A percentile compares a stretch with the other conserved stretches of the same genome.
These are phyloP conservation scores for Ottelia alismoides DNA, from an alignment of 106 monocot genomes.

Conservation along the genomic window DNA sequence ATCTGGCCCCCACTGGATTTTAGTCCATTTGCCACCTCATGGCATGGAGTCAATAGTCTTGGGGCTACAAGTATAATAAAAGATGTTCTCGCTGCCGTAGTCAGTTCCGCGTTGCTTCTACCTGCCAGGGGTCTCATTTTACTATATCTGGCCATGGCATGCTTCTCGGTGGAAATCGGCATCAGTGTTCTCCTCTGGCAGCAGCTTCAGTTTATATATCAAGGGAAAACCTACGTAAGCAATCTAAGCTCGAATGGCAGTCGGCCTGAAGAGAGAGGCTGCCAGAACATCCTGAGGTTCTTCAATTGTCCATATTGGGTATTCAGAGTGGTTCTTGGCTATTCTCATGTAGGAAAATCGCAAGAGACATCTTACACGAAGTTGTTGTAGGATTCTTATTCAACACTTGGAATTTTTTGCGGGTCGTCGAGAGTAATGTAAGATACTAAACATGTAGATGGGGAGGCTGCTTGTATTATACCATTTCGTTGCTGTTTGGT, in stretches of 20 bases:
- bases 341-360: conserved; percentile 29
- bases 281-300: conserved; percentile 66
- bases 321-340: conserved; percentile 32
- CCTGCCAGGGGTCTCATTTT: conserved; percentile 62
- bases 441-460: no score
- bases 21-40: conserved; percentile 1
- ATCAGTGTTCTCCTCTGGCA: conserved; percentile 68
- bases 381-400: conserved; percentile 27
- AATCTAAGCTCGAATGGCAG: conserved; percentile 31
- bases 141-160: conserved; percentile 67
- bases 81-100: conserved; percentile 27
- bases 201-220: conserved; percentile 66
- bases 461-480: no score
- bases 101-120: conserved; percentile 34
- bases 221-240: conserved; percentile 74
- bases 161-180: conserved; percentile 56
- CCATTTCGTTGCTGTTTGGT: no score
- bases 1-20: conserved; percentile 46
- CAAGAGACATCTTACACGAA: conserved; percentile 54
- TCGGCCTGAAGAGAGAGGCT: conserved; percentile 40
- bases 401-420: no score
- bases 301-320: conserved; percentile 60
- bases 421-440: no score
- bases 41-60: conserved; percentile 1
- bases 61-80: conserved; percentile 13